These are phyloP conservation scores for Candida dubliniensis DNA, from an alignment of 1,139 yeast species.

Conservation along the genomic window DNA sequence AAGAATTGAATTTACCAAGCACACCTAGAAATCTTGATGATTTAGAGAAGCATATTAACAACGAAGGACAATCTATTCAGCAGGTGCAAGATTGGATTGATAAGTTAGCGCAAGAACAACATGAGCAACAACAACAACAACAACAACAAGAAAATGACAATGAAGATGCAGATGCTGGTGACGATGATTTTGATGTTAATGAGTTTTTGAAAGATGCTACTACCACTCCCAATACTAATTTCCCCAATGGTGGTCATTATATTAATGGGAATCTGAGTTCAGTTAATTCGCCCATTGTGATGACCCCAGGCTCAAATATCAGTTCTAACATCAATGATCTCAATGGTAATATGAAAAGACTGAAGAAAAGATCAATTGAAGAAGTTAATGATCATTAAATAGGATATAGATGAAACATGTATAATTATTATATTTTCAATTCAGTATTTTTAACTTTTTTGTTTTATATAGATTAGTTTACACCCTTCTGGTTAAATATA, in stretches of 20 bases:
- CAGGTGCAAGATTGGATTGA: conserved; percentile 63
- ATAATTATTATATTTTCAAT: too few species aligned
- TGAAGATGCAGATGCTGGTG: conserved; percentile 21
- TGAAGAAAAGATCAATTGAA: conserved; percentile 18
- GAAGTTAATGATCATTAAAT: conserved; percentile 20
- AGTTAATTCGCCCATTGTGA: conserved; percentile 13
- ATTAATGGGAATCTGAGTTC: conserved; percentile 6
- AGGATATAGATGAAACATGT: too few species aligned
- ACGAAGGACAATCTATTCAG: conserved; percentile 55
- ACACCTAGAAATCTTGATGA: conserved; percentile 11
- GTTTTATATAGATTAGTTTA: too few species aligned
- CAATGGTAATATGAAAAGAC: conserved; percentile 2
- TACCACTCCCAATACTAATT: conserved; percentile 12
- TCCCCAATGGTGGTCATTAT: background rate
- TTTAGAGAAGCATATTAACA: conserved; percentile 45
- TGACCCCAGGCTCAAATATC: conserved; percentile 12
- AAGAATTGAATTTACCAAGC: conserved; percentile 25
- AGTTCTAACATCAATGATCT: background rate
- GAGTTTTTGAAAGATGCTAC: conserved; percentile 30
- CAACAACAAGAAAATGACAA: too few species aligned
- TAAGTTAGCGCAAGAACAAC: conserved; percentile 41
- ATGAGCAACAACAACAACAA: conserved; percentile 31
- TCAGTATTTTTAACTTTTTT: too few species aligned
- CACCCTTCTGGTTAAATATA: too few species aligned
- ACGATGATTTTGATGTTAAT: conserved; percentile 40